Evolutionary conservation across 1,139 yeast genomes (phyloP).

Genomic region (Debaryomycetaceae sp.): DNA sequence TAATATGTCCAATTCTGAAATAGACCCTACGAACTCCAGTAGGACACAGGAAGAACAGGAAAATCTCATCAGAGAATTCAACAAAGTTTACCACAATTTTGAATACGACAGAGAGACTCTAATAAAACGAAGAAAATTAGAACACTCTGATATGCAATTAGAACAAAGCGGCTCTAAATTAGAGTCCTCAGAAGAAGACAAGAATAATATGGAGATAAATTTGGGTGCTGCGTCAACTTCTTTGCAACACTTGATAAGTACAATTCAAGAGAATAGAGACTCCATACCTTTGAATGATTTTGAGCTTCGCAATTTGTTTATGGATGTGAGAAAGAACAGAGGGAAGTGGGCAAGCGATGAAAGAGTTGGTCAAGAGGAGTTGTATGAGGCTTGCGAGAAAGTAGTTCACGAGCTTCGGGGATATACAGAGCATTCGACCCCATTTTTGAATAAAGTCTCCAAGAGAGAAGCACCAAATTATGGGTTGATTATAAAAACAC

Average conservation of each 20-base stretch:
- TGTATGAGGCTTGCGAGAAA: constrained; percentile 95
- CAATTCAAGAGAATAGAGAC: constrained; percentile 77
- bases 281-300: constrained; percentile 72
- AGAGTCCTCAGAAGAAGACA: constrained; percentile 7
- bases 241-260: constrained; percentile 71
- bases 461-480: constrained; percentile 98
- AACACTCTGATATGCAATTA: constrained; percentile 72
- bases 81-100: constrained; percentile 74
- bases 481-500: constrained; percentile 81
- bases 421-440: constrained; percentile 94
- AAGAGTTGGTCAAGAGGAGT: constrained; percentile 92
- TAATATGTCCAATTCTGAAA: constrained; percentile 2
- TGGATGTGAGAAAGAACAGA: constrained; percentile 91
- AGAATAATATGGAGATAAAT: constrained; percentile 28
- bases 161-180: constrained; percentile 28
- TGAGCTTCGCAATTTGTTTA: constrained; percentile 78
- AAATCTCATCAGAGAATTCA: constrained; percentile 37
- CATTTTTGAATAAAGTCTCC: constrained; percentile 89
- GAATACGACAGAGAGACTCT: constrained; percentile 81
- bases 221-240: constrained; percentile 84
- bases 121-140: constrained; percentile 71
- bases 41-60: constrained; percentile 34
- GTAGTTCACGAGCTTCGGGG: constrained; percentile 88
- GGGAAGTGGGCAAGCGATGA: constrained; percentile 98
- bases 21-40: constrained; percentile 7